A percentile compares a stretch with the other conserved stretches of the same genome.
Evolutionary conservation across 129 eudicot species (phyloP).

Genomic region (Arctium lappa): DNA sequence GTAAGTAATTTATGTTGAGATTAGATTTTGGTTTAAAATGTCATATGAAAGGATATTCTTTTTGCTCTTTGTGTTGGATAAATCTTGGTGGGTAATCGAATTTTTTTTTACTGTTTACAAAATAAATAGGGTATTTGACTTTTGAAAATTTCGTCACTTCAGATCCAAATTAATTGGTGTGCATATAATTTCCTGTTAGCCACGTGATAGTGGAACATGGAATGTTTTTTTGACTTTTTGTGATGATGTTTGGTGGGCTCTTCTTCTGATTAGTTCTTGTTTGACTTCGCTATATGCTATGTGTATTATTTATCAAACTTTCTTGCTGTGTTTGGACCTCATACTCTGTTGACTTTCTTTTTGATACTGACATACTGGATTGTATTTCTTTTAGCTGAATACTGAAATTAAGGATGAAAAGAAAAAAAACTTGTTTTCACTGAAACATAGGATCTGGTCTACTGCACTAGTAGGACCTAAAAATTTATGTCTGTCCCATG

Average conservation of each 20-base stretch:
- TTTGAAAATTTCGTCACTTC: slow-evolving; percentile 1
- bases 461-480: not conserved
- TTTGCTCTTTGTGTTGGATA: not conserved
- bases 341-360: slow-evolving; percentile 28
- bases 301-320: not conserved
- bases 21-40: not conserved
- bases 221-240: slow-evolving; percentile 26
- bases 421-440: slow-evolving; percentile 14
- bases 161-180: slow-evolving; percentile 22
- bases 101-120: not conserved
- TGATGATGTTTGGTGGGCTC: slow-evolving; percentile 29
- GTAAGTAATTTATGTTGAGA: not conserved
- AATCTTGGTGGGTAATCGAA: not conserved
- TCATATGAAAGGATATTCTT: not conserved
- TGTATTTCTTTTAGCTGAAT: not conserved
- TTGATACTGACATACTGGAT: slow-evolving; percentile 3
- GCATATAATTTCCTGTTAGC: slow-evolving; percentile 10
- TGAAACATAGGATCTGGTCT: slow-evolving; percentile 35
- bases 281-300: slow-evolving; percentile 27
- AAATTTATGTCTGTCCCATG: not conserved
- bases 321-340: slow-evolving; percentile 17
- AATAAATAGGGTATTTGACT: not conserved
- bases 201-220: slow-evolving; percentile 39
- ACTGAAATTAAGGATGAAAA: not conserved
- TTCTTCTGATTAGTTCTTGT: slow-evolving; percentile 14